Evolutionary conservation across 208 protist genomes (phyloP).

Genomic region (Plasmodiophora brassicae): DNA sequence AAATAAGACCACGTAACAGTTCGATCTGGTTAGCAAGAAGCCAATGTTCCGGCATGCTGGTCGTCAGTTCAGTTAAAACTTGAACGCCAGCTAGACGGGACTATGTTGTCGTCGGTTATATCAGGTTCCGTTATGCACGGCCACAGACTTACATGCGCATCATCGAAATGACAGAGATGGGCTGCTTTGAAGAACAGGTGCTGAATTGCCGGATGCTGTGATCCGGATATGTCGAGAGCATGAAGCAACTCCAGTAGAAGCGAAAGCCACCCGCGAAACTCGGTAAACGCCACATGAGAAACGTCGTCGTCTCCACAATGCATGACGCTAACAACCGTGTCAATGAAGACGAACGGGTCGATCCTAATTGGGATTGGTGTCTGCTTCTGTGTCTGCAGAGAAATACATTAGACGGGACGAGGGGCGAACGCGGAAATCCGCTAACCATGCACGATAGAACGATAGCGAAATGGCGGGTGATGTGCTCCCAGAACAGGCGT

Average conservation of each 20-base stretch:
- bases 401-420: background rate
- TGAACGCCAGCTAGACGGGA: background rate
- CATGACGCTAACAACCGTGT: background rate
- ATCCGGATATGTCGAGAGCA: too few relatives aligned
- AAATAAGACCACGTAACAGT: slow-evolving; percentile 29
- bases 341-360: background rate
- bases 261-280: background rate
- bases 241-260: background rate
- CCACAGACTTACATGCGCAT: background rate
- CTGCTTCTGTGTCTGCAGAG: background rate
- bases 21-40: slow-evolving; percentile 30
- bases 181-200: background rate
- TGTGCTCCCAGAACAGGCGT: background rate
- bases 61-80: background rate
- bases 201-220: background rate
- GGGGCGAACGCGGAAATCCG: background rate
- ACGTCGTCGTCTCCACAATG: background rate
- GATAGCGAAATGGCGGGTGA: background rate
- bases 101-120: background rate
- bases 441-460: background rate
- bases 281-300: background rate
- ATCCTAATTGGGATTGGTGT: background rate
- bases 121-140: background rate
- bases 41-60: slow-evolving; percentile 23
- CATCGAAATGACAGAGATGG: slow-evolving; percentile 22